phyloP scores from a whole-genome alignment of 176 grass and related monocot genomes.

The Oryza meyeriana region DNA sequence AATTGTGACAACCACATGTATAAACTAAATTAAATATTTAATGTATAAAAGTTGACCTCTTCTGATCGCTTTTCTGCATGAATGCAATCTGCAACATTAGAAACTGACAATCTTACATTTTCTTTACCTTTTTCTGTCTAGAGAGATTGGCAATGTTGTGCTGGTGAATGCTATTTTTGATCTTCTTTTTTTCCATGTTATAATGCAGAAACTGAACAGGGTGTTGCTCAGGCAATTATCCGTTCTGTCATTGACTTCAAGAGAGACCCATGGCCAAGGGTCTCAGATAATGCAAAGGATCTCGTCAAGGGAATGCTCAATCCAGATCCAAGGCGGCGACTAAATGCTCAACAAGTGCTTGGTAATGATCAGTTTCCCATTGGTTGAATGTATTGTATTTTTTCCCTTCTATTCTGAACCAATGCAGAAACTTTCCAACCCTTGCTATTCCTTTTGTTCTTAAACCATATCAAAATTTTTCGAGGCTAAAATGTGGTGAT shows the following conservation, averaged over 20 bases:
- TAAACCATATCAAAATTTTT: not conserved
- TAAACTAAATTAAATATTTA: not conserved
- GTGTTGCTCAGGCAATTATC: slow-evolving; percentile 93
- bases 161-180: not conserved
- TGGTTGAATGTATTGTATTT: slow-evolving; percentile 15
- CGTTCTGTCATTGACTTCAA: slow-evolving; percentile 78
- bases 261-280: slow-evolving; percentile 90
- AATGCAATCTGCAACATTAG: not conserved
- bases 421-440: not conserved
- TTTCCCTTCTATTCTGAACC: not conserved
- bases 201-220: slow-evolving; percentile 88
- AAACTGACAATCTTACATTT: not conserved
- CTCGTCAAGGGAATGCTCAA: slow-evolving; percentile 80
- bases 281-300: slow-evolving; percentile 89
- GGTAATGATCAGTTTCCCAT: slow-evolving; percentile 40
- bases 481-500: not conserved
- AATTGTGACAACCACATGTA: not conserved
- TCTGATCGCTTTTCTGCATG: not conserved
- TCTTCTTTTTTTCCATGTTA: slow-evolving; percentile 26
- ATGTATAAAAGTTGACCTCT: not conserved
- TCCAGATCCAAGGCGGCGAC: slow-evolving; percentile 63
- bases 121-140: not conserved
- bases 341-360: slow-evolving; percentile 88
- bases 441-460: not conserved
- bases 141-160: not conserved